Conservation (phyloP, 768 basidiomycete species). For the Mycena leptocephala region DNA sequence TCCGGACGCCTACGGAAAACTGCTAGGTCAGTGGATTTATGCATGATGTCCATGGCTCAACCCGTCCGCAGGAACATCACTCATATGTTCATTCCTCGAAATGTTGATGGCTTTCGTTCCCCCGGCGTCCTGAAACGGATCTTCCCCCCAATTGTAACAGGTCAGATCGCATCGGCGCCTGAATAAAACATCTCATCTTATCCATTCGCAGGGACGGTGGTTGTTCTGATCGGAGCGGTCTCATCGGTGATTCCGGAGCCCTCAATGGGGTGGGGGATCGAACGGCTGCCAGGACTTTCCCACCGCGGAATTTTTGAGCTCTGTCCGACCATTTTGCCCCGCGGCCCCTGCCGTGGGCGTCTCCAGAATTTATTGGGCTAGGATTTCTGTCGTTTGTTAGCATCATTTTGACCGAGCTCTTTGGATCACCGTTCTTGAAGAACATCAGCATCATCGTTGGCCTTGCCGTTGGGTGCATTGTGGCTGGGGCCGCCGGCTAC, state of each 20-base stretch:
- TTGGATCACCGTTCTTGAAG: constrained; percentile 89
- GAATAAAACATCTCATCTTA: background rate
- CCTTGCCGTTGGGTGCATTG: constrained; percentile 84
- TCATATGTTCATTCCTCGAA: constrained; percentile 86
- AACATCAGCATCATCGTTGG: constrained; percentile 86
- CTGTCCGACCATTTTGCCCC: constrained; percentile 84
- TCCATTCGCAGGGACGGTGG: constrained; percentile 80
- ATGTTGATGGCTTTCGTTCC: constrained; percentile 84
- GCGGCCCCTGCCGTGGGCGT: constrained; percentile 83
- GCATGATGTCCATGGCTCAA: background rate
- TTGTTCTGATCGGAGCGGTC: constrained; percentile 85
- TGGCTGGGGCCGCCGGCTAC: constrained; percentile 86
- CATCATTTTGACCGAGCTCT: constrained; percentile 86
- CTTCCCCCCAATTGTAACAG: constrained; percentile 89
- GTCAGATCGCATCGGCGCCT: no score
- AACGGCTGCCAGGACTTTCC: constrained; percentile 78
- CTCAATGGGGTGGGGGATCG: constrained; percentile 88
- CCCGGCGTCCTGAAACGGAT: constrained; percentile 72
- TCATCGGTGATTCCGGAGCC: constrained; percentile 83
- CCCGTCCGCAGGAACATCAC: constrained; percentile 77
- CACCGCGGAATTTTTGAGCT: constrained; percentile 74
- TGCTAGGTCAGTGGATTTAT: constrained; percentile 67
- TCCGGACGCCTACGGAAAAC: constrained; percentile 86
- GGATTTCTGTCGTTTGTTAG: constrained; percentile 87
- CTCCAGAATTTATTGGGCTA: constrained; percentile 88